These are phyloP conservation scores for Wallacemonas sp. DNA, from an alignment of 208 protist genomes.

Conservation along the genomic window DNA sequence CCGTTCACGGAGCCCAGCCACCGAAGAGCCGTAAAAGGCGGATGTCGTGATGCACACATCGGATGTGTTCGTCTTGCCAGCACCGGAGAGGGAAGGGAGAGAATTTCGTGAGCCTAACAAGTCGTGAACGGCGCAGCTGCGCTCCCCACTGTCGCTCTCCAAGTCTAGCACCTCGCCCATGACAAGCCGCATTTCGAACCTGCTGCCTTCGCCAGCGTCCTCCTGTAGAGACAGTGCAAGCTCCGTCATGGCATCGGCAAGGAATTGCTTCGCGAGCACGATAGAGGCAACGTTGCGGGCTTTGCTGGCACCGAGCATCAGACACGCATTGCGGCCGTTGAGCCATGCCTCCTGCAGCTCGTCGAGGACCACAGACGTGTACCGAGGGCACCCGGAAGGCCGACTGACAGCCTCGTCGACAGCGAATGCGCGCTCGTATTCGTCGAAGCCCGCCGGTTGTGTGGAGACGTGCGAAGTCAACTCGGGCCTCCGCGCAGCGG, in stretches of 20 bases:
- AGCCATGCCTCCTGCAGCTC: conserved; percentile 17
- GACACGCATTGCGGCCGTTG: conserved; percentile 22
- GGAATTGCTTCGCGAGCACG: conserved; percentile 5
- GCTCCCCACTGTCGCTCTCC: not conserved
- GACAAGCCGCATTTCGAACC: conserved; percentile 3
- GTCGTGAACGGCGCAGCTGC: not conserved
- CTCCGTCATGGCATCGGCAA: conserved; percentile 8
- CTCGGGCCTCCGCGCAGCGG: not conserved
- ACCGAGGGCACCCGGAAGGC: conserved; percentile 3
- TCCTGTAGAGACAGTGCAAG: conserved; percentile 10
- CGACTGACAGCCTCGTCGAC: conserved; percentile 32
- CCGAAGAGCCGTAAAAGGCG: conserved; percentile 16
- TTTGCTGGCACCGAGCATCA: conserved; percentile 23
- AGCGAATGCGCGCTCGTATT: conserved; percentile 5
- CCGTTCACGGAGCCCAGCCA: not conserved
- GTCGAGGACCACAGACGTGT: conserved; percentile 21
- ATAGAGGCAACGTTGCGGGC: conserved; percentile 13
- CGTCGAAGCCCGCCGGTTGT: conserved; percentile 10
- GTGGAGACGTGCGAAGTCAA: not conserved
- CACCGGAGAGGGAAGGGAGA: too few relatives aligned
- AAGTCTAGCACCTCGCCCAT: not conserved
- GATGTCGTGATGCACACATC: conserved; percentile 16
- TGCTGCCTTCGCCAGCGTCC: not conserved
- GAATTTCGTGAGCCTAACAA: too few relatives aligned
- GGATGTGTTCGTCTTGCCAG: too few relatives aligned